A percentile compares a stretch with the other conserved stretches of the same genome.
Conservation (phyloP, 257 asterid genomes). For the Fraxinus anomala region DNA sequence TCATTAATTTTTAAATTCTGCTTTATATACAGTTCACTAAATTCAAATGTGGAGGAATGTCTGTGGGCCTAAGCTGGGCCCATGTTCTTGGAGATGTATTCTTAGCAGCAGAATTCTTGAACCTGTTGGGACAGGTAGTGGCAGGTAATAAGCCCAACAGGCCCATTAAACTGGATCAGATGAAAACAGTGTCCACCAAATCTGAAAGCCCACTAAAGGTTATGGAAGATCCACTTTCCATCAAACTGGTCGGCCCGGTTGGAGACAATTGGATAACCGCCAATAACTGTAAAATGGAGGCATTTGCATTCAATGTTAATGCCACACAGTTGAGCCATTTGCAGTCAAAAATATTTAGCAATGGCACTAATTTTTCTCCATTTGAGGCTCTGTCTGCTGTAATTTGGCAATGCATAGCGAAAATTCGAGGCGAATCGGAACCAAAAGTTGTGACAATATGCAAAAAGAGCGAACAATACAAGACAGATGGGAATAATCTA, state of each 20-base stretch:
- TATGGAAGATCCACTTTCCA: conserved; percentile 48
- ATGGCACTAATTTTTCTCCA: conserved; percentile 30
- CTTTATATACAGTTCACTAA: conserved; percentile 46
- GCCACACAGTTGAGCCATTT: conserved; percentile 42
- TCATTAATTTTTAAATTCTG: too few relatives aligned
- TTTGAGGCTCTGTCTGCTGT: conserved; percentile 69
- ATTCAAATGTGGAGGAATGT: conserved; percentile 81
- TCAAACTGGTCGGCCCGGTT: conserved; percentile 66
- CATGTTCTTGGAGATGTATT: conserved; percentile 86
- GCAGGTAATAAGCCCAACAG: conserved; percentile 33
- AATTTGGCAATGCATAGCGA: conserved; percentile 67
- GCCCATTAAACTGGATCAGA: conserved; percentile 42
- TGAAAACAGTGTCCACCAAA: conserved; percentile 21
- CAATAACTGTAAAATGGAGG: conserved; percentile 46
- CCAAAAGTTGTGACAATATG: conserved; percentile 63
- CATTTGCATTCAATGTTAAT: conserved; percentile 54
- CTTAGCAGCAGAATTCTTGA: conserved; percentile 61
- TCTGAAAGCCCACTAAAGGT: conserved; percentile 10
- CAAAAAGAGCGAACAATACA: conserved; percentile 26
- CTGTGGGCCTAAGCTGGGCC: conserved; percentile 88
- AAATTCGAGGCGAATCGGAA: conserved; percentile 41
- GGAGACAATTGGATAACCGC: conserved; percentile 69
- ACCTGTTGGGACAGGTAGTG: conserved; percentile 34
- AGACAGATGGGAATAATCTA: conserved; percentile 36
- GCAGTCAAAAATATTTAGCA: conserved; percentile 32